Evolutionary conservation across 140 eudicot genomes (phyloP).

Genomic region (Ambrosia hybrid): DNA sequence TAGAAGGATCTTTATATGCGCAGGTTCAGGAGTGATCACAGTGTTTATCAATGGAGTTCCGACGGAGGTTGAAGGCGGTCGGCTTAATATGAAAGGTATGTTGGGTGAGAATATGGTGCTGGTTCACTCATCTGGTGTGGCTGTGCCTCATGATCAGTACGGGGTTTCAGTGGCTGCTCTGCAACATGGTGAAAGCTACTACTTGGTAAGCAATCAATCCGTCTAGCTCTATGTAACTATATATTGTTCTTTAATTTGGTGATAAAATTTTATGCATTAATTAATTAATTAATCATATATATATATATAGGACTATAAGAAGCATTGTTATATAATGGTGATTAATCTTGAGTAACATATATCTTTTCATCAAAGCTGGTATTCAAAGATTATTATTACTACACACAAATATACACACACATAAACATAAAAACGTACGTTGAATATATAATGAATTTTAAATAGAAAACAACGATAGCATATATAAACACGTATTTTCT

Average conservation of each 20-base stretch:
- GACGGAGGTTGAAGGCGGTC: conserved; percentile 75
- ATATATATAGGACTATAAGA: neutral
- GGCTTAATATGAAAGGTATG: conserved; percentile 63
- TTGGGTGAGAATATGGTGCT: conserved; percentile 58
- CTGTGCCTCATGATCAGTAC: conserved; percentile 55
- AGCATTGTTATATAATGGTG: neutral
- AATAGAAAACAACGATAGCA: no score
- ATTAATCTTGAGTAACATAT: no score
- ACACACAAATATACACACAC: no score
- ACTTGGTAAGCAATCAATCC: conserved; percentile 56
- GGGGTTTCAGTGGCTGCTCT: conserved; percentile 51
- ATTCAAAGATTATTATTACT: no score
- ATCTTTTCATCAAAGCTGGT: no score
- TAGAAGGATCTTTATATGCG: neutral
- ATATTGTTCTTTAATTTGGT: neutral
- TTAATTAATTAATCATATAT: neutral
- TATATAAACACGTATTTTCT: no score
- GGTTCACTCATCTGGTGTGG: conserved; percentile 74
- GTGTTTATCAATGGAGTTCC: conserved; percentile 90
- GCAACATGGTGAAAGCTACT: conserved; percentile 90
- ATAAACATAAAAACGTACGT: no score
- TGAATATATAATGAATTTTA: no score
- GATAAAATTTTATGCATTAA: neutral
- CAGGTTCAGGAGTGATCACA: conserved; percentile 52
- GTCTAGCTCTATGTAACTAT: neutral